Base-by-base conservation (phyloP, 345 rosid species). In the Gossypium herbaceum region DNA sequence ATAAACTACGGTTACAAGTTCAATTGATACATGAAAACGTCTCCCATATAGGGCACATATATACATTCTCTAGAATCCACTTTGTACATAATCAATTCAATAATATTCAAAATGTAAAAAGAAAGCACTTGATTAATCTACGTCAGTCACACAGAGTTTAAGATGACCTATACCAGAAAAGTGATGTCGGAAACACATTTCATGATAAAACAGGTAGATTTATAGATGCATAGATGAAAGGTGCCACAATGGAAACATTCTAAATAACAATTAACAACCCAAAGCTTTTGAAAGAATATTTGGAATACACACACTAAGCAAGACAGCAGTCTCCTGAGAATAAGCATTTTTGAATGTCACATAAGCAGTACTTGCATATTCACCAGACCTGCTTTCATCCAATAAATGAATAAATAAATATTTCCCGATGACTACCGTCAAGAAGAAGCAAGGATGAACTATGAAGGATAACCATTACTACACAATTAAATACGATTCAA, bases 311-410 rank as follows among this genome's bases (percentile, higher is more conserved):
- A 89, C 98, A 75, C 91, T 93, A 56, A 93, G 92, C 73, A 93
- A 81, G 79, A 88, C 86, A 56, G 94, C 97, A 45, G 97, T 93
- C 77, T 91, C 98, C 71, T 83, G 93, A 73, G 94, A 84, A 81
- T 88, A 90, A 27, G 98, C 86, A 76, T 93, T 87, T 65, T 75
- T 88, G 88, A 93, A 93, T 15, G 92, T 93, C 75, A 91, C 97
- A 70, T 87, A 93, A 15, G 85, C 97, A 25, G 94, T 84, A 65
- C 88, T 79, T 5, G 85, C 86, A 64, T 57, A 48, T 24, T 87
- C 90, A 54, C 91, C 88, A 27, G 81, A 79, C 73, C 91, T 87
- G 84, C 62, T 54, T 60, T 16, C 44, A 34, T 54, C 75, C 58
- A 66, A 25, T 3, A 5, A 56, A 60, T 11, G 17, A 43, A 11